phyloP scores from a whole-genome alignment of 306 rosid species.

The Inga laurina region DNA sequence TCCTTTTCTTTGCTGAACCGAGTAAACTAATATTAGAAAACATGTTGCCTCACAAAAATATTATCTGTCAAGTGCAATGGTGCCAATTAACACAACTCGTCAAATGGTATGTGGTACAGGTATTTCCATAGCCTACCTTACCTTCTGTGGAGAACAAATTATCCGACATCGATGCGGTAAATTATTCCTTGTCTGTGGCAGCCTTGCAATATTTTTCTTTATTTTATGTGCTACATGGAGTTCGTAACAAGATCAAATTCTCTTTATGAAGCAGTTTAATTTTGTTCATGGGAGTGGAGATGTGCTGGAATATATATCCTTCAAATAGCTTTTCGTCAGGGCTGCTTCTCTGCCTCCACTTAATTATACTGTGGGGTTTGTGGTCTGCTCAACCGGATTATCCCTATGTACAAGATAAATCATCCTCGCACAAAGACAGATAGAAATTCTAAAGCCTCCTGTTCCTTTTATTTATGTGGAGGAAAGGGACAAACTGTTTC shows the following conservation, averaged over 20 bases:
- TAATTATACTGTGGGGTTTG: constrained; percentile 72
- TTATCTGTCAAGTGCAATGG: not conserved
- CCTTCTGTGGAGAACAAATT: constrained; percentile 76
- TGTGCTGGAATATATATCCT: constrained; percentile 93
- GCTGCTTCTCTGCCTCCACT: constrained; percentile 66
- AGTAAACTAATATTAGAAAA: constrained; percentile 17
- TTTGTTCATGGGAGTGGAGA: constrained; percentile 78
- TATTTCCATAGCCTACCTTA: constrained; percentile 85
- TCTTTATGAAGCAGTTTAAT: constrained; percentile 51
- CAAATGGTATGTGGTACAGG: constrained; percentile 53
- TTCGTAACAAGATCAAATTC: constrained; percentile 20
- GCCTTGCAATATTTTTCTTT: not conserved
- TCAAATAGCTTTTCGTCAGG: constrained; percentile 64
- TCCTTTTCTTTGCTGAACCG: not conserved
- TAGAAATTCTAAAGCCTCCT: constrained; percentile 29
- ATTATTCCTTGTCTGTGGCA: constrained; percentile 6
- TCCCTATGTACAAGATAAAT: constrained; percentile 53
- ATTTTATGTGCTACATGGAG: not conserved
- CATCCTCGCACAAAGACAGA: constrained; percentile 46
- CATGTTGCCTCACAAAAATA: not conserved
- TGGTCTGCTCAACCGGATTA: constrained; percentile 72
- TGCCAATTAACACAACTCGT: constrained; percentile 27
- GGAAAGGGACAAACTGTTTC: constrained; percentile 19
- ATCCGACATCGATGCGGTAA: constrained; percentile 69
- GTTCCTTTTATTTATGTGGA: constrained; percentile 13